phyloP scores from a whole-genome alignment of 2,329 filamentous ascomycete species.

The Fusarium buxicola region DNA sequence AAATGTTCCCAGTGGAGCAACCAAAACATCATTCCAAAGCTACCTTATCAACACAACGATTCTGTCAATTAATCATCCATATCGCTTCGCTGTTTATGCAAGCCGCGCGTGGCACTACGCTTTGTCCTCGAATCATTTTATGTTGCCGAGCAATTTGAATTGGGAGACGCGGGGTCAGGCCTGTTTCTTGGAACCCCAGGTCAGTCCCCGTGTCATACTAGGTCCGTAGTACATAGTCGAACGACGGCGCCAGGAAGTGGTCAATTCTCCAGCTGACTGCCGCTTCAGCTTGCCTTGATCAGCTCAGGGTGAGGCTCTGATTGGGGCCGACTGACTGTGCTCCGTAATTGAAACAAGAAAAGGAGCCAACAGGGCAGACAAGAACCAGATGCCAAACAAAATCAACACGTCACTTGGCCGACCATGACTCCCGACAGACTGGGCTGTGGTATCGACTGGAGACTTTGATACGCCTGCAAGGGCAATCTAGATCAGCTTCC shows the following conservation, averaged over 20 bases:
- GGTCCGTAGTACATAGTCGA: no score
- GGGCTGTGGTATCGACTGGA: conserved; percentile 19
- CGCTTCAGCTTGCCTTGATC: conserved; percentile 20
- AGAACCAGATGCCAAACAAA: neutral
- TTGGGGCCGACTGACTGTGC: neutral
- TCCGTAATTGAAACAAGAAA: neutral
- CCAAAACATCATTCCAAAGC: neutral
- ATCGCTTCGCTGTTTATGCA: neutral
- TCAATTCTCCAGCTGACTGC: conserved; percentile 23
- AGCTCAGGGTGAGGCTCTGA: conserved; percentile 22
- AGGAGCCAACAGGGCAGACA: neutral
- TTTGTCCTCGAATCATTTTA: conserved; percentile 18
- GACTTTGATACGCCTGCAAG: conserved; percentile 23
- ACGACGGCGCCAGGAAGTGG: conserved; percentile 29
- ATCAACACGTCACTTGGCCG: conserved; percentile 10
- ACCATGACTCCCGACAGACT: conserved; percentile 25
- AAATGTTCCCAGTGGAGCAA: neutral
- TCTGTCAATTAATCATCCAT: neutral
- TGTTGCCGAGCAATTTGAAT: conserved; percentile 11
- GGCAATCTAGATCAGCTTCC: conserved; percentile 22
- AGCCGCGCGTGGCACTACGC: conserved; percentile 29
- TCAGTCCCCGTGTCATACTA: conserved; percentile 9
- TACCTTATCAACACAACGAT: neutral
- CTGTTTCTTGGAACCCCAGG: conserved; percentile 3
- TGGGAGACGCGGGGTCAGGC: conserved; percentile 1